Evolutionary conservation across 202 grass and related monocot genomes (phyloP), one percentile per base, ranked within the genome.

Genomic region (Saccharum hybrid): DNA sequence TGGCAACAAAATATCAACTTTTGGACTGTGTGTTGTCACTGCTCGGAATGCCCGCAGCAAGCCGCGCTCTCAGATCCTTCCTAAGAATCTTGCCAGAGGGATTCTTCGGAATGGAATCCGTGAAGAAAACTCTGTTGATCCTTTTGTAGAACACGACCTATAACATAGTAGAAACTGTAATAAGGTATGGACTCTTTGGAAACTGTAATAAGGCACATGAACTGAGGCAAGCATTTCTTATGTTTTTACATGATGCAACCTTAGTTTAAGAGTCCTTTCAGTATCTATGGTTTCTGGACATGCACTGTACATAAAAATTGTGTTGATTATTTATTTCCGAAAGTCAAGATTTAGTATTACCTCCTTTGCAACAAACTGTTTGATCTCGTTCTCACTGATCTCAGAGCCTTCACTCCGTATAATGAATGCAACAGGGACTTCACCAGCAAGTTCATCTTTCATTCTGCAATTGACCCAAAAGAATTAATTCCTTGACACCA

Each of bases 401-500:
- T 89, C 73, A 71, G 89, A 94, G 71, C 85, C 91, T 77, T 99
- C 82, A 34, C 62, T 88, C 64, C 78, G 81, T 56, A 99, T 88
- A 85, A 99, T 83, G 77, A 99, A 99, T 28, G 96, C 93, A 71
- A 96, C 93, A 7, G 96, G 93, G 61, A 96, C 78, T 82, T 99
- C 96, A 51, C 96, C 96, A 2, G 96, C 88, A 56, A 88, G 34
- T 86, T 96, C 96, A 14, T 99, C 91, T 88, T 91, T 88, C 96
- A 99, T 99, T 52, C 96, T 99, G 78, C 82, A 86, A 59, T 5
- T 2, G 42, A 36, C 43, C 61, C 11, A 68, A 80, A 83, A 37
- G 19, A 88, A 51, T 84, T 48, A 66, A 13, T 71, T 42, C 62
- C 43, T 13, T 1, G 39, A 16, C 0, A 16, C 0, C n/a, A 78